Evolutionary conservation across 345 rosid species (phyloP).

Genomic region (Pelargonium nanum): DNA sequence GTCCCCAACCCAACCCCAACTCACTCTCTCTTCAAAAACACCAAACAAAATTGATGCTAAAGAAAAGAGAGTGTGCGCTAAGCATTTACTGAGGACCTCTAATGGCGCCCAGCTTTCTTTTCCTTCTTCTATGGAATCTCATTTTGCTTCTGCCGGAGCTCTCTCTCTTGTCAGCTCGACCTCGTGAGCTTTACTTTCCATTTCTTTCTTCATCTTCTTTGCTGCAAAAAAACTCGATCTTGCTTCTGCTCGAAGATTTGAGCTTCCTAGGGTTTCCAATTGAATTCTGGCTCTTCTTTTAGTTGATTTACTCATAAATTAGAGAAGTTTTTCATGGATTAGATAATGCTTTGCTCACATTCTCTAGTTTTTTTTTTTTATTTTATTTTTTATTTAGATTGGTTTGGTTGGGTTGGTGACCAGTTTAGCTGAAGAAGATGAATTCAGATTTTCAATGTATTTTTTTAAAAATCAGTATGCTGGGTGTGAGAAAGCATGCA

Average conservation of each 20-base stretch:
- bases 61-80: no score
- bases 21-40: no score
- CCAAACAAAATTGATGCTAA: no score
- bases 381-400: no score
- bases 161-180: neutral
- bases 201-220: neutral
- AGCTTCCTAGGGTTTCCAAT: neutral
- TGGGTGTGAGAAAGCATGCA: no score
- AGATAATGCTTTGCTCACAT: no score
- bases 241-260: neutral
- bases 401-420: no score
- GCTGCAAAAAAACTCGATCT: neutral
- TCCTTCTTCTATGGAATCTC: neutral
- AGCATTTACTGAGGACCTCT: neutral
- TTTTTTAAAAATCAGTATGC: no score
- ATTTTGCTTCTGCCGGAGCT: neutral
- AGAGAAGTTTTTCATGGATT: neutral
- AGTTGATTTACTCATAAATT: neutral
- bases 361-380: no score
- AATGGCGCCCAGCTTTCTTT: neutral
- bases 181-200: neutral
- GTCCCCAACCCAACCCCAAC: no score
- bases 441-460: neutral
- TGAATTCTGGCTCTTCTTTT: neutral
- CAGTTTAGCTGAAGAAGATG: neutral